Base-by-base conservation (phyloP, 345 rosid genomes). In the Crucihimalaya himalaica region DNA sequence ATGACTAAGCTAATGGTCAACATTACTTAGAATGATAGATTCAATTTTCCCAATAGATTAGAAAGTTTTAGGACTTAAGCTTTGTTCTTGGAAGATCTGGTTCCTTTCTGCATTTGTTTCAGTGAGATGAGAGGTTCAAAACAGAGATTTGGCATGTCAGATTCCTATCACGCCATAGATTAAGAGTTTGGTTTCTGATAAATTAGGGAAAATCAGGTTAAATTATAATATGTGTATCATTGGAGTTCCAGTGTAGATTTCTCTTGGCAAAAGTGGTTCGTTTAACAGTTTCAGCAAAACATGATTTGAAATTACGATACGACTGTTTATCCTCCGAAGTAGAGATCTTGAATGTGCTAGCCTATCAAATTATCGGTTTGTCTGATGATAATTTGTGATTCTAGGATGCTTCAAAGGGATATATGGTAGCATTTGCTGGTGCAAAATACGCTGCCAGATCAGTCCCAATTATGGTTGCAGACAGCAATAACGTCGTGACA, bases 381-480 rank as follows among this genome's bases (percentile, higher is more conserved):
- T 9, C 14, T 15, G 13, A 48, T 62, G 42, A 46, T 10, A 31
- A 19, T 68, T n/a, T 76, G 16, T 73, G 60, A 37, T 71, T 71
- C 32, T 83, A 95, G 99, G 87, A 80, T 23, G 34, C 29, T 42
- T 76, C 74, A 69, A 94, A 96, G 82, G 97, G 99, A 7, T 84
- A 85, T 76, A 95, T 95, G 97, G 99, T 95, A 53, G 99, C 99
- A 66, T 95, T 95, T 81, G 97, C 98, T 53, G 99, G 99, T 73
- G 79, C 92, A 50, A 95, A 89, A 81, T 92, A 95, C 65, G 99
- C 99, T 25, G 99, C 98, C 12, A 90, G 97, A 84, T 95, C 99
- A 14, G 28, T 51, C 27, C 86, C 91, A 74, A 86, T 91, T 43
- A 88, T 92, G 77, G 98, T 92, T 71, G 97, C 98, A 58, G 86